phyloP scores from a whole-genome alignment of 768 basidiomycete species.

The Kwoniella shandongensis region DNA sequence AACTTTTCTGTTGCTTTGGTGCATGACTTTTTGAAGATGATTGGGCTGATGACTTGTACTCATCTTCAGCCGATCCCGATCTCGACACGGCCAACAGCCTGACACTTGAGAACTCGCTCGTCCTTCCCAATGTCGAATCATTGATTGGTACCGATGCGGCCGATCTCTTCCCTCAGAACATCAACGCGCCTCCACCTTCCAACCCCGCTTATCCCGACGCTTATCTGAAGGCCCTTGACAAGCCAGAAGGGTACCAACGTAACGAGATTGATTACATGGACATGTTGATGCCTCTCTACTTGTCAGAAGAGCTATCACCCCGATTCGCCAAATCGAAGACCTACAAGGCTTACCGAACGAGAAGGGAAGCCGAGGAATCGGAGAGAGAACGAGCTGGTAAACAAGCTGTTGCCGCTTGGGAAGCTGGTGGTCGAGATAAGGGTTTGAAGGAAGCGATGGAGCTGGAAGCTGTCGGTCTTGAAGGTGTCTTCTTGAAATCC shows the following conservation, averaged over 20 bases:
- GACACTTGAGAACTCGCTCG: constrained; percentile 10
- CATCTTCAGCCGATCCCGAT: constrained; percentile 10
- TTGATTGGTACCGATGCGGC: constrained; percentile 13
- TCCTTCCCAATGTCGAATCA: constrained; percentile 7
- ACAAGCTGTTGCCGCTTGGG: constrained; percentile 38
- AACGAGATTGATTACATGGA: constrained; percentile 25
- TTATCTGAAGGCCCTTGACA: constrained; percentile 19
- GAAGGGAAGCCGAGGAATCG: constrained; percentile 24
- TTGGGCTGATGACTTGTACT: not conserved
- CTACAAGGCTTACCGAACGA: constrained; percentile 37
- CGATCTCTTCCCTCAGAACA: constrained; percentile 17
- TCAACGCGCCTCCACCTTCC: constrained; percentile 21
- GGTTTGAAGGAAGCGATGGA: constrained; percentile 29
- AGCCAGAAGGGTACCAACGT: constrained; percentile 1
- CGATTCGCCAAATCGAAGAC: constrained; percentile 45
- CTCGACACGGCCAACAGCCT: constrained; percentile 19
- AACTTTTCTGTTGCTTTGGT: not conserved
- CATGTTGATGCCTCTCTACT: constrained; percentile 46
- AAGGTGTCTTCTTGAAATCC: constrained; percentile 35
- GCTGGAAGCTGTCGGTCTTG: constrained; percentile 31
- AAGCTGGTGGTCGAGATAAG: constrained; percentile 37
- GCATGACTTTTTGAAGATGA: not conserved
- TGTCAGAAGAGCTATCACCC: constrained; percentile 50
- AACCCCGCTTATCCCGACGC: constrained; percentile 21
- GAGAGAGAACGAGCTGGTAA: constrained; percentile 28